phyloP scores from a whole-genome alignment of 2,329 filamentous ascomycete species.

The Xylaria hypoxylon region DNA sequence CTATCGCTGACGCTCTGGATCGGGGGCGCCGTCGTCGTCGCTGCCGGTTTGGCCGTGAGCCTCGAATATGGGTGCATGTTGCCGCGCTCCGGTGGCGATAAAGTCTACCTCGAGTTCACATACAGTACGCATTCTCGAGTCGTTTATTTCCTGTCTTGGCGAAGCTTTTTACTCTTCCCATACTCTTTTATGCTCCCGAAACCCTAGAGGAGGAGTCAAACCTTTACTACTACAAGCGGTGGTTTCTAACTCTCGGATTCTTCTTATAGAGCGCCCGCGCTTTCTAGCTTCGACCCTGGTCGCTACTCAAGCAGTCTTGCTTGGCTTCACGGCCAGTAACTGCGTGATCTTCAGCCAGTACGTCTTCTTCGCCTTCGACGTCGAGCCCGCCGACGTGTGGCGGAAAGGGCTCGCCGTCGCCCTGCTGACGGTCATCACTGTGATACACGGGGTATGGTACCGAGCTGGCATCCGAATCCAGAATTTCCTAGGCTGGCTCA shows the following conservation, averaged over 20 bases:
- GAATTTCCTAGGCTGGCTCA: conserved; percentile 72
- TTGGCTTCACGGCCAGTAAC: conserved; percentile 77
- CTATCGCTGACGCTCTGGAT: conserved; percentile 73
- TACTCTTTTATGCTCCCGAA: neutral
- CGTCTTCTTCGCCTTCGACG: conserved; percentile 67
- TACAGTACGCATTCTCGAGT: conserved; percentile 56
- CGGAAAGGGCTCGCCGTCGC: conserved; percentile 68
- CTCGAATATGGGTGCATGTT: conserved; percentile 79
- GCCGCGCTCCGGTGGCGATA: conserved; percentile 74
- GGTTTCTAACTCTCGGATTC: neutral
- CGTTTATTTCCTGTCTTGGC: too few relatives aligned
- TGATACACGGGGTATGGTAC: conserved; percentile 69
- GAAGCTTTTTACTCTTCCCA: neutral
- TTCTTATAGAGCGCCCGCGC: conserved; percentile 59
- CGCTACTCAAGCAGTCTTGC: conserved; percentile 70
- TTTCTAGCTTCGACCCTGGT: conserved; percentile 74
- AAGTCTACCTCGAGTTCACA: conserved; percentile 78
- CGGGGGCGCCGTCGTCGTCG: conserved; percentile 69
- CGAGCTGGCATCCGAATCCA: conserved; percentile 69
- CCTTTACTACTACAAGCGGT: neutral
- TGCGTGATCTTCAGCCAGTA: conserved; percentile 78
- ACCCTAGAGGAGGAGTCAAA: neutral
- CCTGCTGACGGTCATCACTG: conserved; percentile 66
- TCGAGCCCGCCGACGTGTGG: conserved; percentile 61
- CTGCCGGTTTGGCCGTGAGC: conserved; percentile 69